Evolutionary conservation across 129 eudicot genomes (phyloP).

Genomic region (Pittosporum tobira): DNA sequence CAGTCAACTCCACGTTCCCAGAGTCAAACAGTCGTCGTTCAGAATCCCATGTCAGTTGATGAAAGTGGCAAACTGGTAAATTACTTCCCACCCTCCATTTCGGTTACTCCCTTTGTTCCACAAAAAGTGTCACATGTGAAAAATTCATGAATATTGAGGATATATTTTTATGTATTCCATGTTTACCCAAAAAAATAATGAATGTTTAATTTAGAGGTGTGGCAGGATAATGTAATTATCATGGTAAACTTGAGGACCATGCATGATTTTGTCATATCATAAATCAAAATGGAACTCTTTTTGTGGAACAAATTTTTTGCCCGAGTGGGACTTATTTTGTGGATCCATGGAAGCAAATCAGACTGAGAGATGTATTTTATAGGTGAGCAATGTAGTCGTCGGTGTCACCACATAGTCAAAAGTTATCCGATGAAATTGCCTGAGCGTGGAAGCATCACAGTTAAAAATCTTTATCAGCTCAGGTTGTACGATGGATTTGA

Average conservation of each 20-base stretch:
- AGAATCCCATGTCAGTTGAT: constrained; percentile 68
- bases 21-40: constrained; percentile 62
- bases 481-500: background rate
- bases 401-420: constrained; percentile 63
- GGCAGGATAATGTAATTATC: too few species aligned
- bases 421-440: constrained; percentile 3
- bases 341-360: background rate
- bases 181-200: too few species aligned
- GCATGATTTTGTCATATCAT: too few species aligned
- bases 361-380: background rate
- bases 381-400: constrained; percentile 75
- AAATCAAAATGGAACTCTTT: too few species aligned
- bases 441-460: background rate
- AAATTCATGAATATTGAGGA: too few species aligned
- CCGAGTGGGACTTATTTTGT: too few species aligned
- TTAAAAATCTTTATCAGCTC: background rate
- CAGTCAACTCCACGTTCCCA: constrained; percentile 43
- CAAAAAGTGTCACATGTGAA: too few species aligned
- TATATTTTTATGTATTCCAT: too few species aligned
- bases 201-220: too few species aligned
- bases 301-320: too few species aligned
- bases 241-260: too few species aligned
- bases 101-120: too few species aligned
- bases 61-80: constrained; percentile 66
- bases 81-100: background rate